phyloP scores from a whole-genome alignment of 306 rosid species.

The Glycine tomentella region DNA sequence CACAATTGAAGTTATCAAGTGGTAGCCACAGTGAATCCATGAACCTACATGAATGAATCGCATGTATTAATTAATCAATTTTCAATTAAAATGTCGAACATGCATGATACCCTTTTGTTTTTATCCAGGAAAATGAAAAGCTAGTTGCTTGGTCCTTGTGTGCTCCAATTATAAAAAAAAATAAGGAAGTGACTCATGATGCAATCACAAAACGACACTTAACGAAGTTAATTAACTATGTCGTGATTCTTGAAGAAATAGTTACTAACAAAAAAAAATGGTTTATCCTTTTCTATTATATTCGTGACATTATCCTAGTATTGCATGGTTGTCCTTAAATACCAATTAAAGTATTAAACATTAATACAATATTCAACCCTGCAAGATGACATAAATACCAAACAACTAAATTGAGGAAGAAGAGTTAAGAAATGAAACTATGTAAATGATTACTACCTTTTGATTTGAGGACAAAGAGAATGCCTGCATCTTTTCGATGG shows the following conservation, averaged over 20 bases:
- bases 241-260: not conserved
- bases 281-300: no score
- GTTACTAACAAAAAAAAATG: no score
- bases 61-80: no score
- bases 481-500: not conserved
- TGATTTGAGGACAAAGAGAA: conserved; percentile 18
- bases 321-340: not conserved
- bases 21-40: conserved; percentile 22
- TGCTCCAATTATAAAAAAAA: no score
- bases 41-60: not conserved
- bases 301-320: not conserved
- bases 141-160: no score
- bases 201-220: not conserved
- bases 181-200: not conserved
- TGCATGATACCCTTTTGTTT: not conserved
- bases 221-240: not conserved
- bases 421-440: no score
- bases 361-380: not conserved
- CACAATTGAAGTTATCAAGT: conserved; percentile 4
- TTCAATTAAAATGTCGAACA: no score
- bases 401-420: no score
- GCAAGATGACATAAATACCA: not conserved
- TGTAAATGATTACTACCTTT: not conserved
- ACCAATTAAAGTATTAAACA: not conserved
- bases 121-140: not conserved